Conservation (phyloP, 768 basidiomycete genomes). For the Hemileccinum rubropunctum region DNA sequence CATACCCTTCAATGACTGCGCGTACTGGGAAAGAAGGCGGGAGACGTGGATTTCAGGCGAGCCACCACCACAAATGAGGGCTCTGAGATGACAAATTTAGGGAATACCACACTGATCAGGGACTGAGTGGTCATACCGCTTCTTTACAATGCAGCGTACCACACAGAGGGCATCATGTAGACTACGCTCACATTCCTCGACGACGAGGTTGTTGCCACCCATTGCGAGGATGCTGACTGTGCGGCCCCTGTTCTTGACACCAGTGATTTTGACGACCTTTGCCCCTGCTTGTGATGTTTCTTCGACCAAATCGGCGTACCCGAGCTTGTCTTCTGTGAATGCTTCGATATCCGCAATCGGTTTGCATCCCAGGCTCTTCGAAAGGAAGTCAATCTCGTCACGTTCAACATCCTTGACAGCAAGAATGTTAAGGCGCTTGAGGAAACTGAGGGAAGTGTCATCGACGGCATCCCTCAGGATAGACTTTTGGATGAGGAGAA, state of each 20-base stretch:
- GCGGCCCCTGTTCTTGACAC: slow-evolving; percentile 90
- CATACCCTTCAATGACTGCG: slow-evolving; percentile 94
- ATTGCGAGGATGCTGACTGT: slow-evolving; percentile 96
- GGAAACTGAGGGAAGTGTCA: slow-evolving; percentile 94
- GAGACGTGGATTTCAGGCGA: slow-evolving; percentile 99
- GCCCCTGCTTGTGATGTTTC: slow-evolving; percentile 79
- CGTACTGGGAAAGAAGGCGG: slow-evolving; percentile 82
- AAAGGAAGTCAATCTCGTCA: slow-evolving; percentile 97
- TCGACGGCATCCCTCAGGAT: slow-evolving; percentile 99
- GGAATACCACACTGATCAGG: neutral
- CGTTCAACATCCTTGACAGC: slow-evolving; percentile 97
- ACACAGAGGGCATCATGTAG: slow-evolving; percentile 99
- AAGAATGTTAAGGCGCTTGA: slow-evolving; percentile 94
- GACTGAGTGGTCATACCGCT: slow-evolving; percentile 58
- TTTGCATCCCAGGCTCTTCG: slow-evolving; percentile 92
- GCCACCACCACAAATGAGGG: slow-evolving; percentile 93
- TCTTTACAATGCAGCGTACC: slow-evolving; percentile 96
- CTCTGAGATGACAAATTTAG: slow-evolving; percentile 42
- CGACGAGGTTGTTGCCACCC: slow-evolving; percentile 87
- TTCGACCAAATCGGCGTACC: slow-evolving; percentile 93
- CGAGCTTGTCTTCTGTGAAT: slow-evolving; percentile 97
- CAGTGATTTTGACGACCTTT: slow-evolving; percentile 92
- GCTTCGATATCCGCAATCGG: slow-evolving; percentile 97
- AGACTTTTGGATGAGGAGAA: slow-evolving; percentile 98
- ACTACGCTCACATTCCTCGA: slow-evolving; percentile 97